Evolutionary conservation across 169 alveolate species (phyloP).

Genomic region (Toxoplasma gondii): DNA sequence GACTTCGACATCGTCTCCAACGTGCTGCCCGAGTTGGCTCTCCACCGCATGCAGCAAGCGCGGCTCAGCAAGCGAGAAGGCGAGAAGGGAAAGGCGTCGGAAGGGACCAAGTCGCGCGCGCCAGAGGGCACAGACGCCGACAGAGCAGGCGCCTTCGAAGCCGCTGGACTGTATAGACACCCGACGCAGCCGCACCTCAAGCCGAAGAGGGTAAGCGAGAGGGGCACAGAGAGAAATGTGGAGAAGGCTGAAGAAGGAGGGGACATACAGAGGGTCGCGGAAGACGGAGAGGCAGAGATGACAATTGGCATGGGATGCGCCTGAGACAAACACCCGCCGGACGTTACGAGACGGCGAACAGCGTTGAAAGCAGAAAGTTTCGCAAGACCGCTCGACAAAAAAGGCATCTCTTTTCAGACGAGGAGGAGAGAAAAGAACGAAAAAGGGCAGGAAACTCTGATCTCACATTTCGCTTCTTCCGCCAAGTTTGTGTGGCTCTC

Average conservation of each 20-base stretch:
- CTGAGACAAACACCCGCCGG: too few species aligned
- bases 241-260: neutral
- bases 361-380: too few species aligned
- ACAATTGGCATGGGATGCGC: too few species aligned
- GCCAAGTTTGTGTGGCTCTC: too few species aligned
- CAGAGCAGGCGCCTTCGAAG: neutral
- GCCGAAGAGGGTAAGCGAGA: slow-evolving; percentile 25
- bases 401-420: too few species aligned
- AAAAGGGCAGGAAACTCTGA: too few species aligned
- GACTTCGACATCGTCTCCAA: neutral
- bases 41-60: neutral
- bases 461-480: too few species aligned
- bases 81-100: neutral
- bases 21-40: slow-evolving; percentile 14
- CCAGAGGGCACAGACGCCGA: neutral
- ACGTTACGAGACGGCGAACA: too few species aligned
- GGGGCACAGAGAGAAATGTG: neutral
- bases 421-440: too few species aligned
- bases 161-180: slow-evolving; percentile 5
- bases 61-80: neutral
- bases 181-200: slow-evolving; percentile 23
- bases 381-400: too few species aligned
- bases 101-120: neutral
- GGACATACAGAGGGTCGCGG: neutral
- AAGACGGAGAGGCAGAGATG: neutral